Evolutionary conservation across 306 rosid species (phyloP), one percentile per base, ranked within the genome.

Genomic region (Astragalus membranaceus): DNA sequence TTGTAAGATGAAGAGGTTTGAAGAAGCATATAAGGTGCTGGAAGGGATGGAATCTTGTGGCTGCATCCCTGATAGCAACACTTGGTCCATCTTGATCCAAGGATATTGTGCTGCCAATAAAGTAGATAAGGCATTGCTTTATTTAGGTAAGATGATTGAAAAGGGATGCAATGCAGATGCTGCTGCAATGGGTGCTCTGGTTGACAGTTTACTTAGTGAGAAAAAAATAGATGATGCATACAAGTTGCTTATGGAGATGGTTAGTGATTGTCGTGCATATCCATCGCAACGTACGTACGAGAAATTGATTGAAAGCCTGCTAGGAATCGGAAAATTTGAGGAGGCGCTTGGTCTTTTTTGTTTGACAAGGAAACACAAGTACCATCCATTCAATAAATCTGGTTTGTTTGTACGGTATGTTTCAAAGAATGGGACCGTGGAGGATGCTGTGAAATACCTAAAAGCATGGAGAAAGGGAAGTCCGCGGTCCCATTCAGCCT

Each of bases 51-150:
- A 88, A 79, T 85, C 80, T 47, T 37, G 72, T 64, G 97, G 95
- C 41, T 87, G 95, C 67, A 61, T 75, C 72, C 96, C 99, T 49
- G 97, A 94, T 82, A 71, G 88, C 67, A 91, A 83, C 82, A 91
- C 99, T 37, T 88, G 97, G 99, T 87, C 97, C 55, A 81, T 91
- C 81, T 86, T 94, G 83, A 94, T 94, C 70, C 91, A 87, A 71
- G 99, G 99, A 67, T 86, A 85, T 79, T 91, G 96, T 85, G 62
- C 79, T 44, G 91, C 89, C 65, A 69, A 84, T 67, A 88, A 91
- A 80, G 77, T 83, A 16, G 89, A 87, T 5, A 54, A 75, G 41
- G 97, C 96, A 0, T 81, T 87, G 17, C 55, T 81, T 69, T 86
- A 88, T 80, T 88, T 87, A 12, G 60, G 81, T 10, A 89, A 74